These are phyloP conservation scores for Pyricularia pennisetigena DNA, from an alignment of 2,329 filamentous ascomycete species.

Conservation along the genomic window DNA sequence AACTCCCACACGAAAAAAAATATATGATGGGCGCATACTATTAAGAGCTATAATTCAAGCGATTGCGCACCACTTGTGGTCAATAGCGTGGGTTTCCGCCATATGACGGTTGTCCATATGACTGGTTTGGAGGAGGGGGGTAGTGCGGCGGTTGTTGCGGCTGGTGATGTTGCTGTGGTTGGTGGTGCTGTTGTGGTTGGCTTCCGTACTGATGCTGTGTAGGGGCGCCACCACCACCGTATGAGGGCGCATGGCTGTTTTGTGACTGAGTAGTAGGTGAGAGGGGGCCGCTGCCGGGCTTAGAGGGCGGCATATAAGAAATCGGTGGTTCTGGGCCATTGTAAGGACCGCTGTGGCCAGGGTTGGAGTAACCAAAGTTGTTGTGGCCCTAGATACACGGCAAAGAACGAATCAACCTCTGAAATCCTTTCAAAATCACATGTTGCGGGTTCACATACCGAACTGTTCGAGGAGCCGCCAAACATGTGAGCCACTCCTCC, in stretches of 20 bases:
- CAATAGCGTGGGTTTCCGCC: constrained; percentile 1
- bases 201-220: constrained; percentile 8
- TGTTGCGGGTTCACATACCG: constrained; percentile 20
- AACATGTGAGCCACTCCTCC: constrained; percentile 44
- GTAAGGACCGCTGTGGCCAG: constrained; percentile 45
- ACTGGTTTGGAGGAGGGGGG: neutral
- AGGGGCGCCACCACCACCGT: constrained; percentile 13
- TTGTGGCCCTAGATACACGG: neutral
- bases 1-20: neutral
- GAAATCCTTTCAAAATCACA: neutral
- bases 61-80: constrained; percentile 9
- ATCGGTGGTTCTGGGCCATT: constrained; percentile 53
- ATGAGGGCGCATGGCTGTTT: constrained; percentile 17
- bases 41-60: neutral
- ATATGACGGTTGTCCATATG: constrained; percentile 3
- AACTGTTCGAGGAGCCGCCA: constrained; percentile 29
- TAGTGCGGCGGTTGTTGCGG: neutral
- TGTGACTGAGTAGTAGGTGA: constrained; percentile 9
- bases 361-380: constrained; percentile 54
- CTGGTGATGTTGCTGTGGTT: neutral
- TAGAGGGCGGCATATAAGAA: constrained; percentile 39
- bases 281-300: constrained; percentile 13
- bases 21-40: neutral
- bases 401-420: neutral
- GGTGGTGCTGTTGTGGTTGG: neutral